Evolutionary conservation across 371 early-diverging fungal genomes (phyloP).

Genomic region (Chytridiales sp.): DNA sequence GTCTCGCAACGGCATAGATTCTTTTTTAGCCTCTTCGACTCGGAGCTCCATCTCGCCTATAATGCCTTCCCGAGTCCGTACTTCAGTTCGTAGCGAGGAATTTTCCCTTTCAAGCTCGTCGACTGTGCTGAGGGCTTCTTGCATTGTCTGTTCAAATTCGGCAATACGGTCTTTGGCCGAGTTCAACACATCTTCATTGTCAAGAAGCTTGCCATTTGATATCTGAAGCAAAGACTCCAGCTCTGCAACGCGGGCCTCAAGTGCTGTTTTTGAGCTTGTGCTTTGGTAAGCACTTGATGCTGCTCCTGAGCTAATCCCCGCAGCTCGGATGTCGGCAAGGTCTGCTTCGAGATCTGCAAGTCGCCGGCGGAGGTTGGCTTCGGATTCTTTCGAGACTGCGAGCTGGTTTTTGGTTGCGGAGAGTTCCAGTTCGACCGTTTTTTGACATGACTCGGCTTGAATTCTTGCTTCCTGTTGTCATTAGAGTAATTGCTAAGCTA

Average conservation of each 20-base stretch:
- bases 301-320: too few relatives aligned
- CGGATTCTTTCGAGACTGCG: conserved; percentile 6
- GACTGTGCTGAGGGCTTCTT: conserved; percentile 29
- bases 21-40: conserved; percentile 8
- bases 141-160: conserved; percentile 36
- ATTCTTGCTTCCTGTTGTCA: conserved; percentile 29
- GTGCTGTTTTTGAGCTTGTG: not conserved
- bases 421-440: conserved; percentile 18
- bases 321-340: not conserved
- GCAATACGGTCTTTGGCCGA: conserved; percentile 19
- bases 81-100: conserved; percentile 8
- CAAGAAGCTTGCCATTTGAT: conserved; percentile 12
- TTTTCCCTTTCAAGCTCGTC: conserved; percentile 35
- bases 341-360: conserved; percentile 5
- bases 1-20: conserved; percentile 1
- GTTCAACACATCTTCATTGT: conserved; percentile 7
- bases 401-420: conserved; percentile 5
- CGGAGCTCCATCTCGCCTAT: conserved; percentile 12
- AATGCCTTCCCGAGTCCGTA: conserved; percentile 8
- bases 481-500: not conserved
- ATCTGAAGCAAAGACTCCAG: conserved; percentile 13
- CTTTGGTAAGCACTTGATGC: not conserved
- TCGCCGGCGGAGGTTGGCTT: conserved; percentile 8
- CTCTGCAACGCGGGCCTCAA: conserved; percentile 1
- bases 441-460: conserved; percentile 30